Conservation (phyloP, 495 filamentous ascomycete genomes). For the Cetradonia linearis region DNA sequence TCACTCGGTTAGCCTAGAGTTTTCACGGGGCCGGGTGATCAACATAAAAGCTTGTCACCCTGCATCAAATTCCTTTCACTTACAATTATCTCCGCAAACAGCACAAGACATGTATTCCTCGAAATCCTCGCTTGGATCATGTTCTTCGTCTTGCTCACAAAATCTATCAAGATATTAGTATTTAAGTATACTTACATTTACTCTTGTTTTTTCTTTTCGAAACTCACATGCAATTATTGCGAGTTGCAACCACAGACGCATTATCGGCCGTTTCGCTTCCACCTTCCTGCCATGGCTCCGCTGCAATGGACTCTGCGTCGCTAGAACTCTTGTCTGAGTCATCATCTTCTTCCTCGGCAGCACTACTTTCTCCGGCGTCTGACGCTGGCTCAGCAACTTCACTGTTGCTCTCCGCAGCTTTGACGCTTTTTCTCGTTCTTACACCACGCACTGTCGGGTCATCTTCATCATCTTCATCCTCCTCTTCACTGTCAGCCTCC, state of each 20-base stretch:
- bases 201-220: slow-evolving; percentile 7
- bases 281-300: slow-evolving; percentile 56
- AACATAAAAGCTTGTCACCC: slow-evolving; percentile 25
- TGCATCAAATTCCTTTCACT: slow-evolving; percentile 34
- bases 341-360: slow-evolving; percentile 37
- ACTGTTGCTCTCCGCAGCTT: slow-evolving; percentile 16
- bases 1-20: slow-evolving; percentile 22
- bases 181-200: not conserved
- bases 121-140: slow-evolving; percentile 79
- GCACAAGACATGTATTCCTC: slow-evolving; percentile 73
- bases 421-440: slow-evolving; percentile 8
- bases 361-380: slow-evolving; percentile 20
- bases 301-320: slow-evolving; percentile 57
- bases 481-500: slow-evolving; percentile 32
- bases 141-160: slow-evolving; percentile 71
- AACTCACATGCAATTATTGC: slow-evolving; percentile 58
- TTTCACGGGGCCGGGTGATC: slow-evolving; percentile 31
- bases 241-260: slow-evolving; percentile 49
- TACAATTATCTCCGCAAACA: slow-evolving; percentile 83
- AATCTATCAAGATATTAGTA: slow-evolving; percentile 39
- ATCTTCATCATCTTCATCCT: slow-evolving; percentile 33
- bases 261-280: slow-evolving; percentile 56
- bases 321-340: slow-evolving; percentile 45
- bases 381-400: slow-evolving; percentile 19
- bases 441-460: not conserved